Percentiles rank a stretch among this genome's conserved stretches.
Conservation (phyloP, 2,329 filamentous ascomycete genomes). For the Aspergillus thermomutatus region DNA sequence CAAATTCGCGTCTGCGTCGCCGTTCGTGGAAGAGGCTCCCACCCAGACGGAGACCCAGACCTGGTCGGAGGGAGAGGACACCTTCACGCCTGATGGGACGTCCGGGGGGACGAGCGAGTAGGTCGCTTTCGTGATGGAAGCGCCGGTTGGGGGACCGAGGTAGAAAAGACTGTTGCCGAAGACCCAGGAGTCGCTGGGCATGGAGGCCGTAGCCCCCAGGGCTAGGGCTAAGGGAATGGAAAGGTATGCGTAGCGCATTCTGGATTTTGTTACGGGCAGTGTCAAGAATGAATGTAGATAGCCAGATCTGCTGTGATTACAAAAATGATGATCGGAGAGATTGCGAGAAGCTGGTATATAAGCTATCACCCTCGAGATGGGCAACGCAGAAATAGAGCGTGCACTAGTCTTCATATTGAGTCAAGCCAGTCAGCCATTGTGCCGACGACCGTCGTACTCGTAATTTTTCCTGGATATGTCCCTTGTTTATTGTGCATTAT, state of each 20-base stretch:
- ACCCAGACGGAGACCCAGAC: conserved; percentile 19
- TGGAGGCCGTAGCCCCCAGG: conserved; percentile 5
- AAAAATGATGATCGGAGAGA: neutral
- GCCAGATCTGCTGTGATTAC: neutral
- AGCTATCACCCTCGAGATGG: too few species aligned
- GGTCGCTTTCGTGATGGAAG: conserved; percentile 17
- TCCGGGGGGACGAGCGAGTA: conserved; percentile 14
- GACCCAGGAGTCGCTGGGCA: conserved; percentile 10
- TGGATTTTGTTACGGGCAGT: neutral
- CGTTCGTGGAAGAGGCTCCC: conserved; percentile 10
- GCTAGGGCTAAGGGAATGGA: conserved; percentile 2
- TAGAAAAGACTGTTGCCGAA: conserved; percentile 17
- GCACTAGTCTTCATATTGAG: too few species aligned
- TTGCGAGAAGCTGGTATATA: too few species aligned
- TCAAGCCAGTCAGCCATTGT: too few species aligned
- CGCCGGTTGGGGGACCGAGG: conserved; percentile 12
- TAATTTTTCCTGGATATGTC: too few species aligned
- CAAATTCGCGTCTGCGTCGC: conserved; percentile 6
- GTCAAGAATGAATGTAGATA: neutral
- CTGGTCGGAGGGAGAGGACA: conserved; percentile 6
- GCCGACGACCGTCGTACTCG: too few species aligned
- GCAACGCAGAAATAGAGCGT: too few species aligned
- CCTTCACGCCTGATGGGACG: conserved; percentile 6
- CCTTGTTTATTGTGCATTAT: too few species aligned
- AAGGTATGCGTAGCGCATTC: conserved; percentile 9